These are phyloP conservation scores for Penicillium verhagenii DNA, from an alignment of 495 filamentous ascomycete genomes.

Conservation along the genomic window DNA sequence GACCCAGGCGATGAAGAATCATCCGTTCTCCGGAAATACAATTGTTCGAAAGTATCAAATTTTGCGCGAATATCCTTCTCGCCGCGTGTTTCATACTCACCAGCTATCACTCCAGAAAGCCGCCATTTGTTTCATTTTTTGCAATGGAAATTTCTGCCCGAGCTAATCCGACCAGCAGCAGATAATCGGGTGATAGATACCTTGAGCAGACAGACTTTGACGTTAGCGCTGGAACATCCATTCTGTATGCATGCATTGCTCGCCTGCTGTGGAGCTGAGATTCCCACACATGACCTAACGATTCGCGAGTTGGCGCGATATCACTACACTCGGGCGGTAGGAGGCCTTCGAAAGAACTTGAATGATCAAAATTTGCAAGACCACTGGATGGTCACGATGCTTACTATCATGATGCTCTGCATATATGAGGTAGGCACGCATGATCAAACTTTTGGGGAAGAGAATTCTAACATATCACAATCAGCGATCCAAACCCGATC, in stretches of 20 bases:
- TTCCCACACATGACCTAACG: slow-evolving; percentile 8
- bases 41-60: no score
- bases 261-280: slow-evolving; percentile 23
- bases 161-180: slow-evolving; percentile 18
- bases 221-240: slow-evolving; percentile 9
- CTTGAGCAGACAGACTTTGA: slow-evolving; percentile 11
- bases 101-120: slow-evolving; percentile 14
- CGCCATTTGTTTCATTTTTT: slow-evolving; percentile 20
- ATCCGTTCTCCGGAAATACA: no score
- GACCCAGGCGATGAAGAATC: no score
- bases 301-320: slow-evolving; percentile 8
- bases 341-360: slow-evolving; percentile 8
- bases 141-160: slow-evolving; percentile 14
- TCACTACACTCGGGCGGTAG: slow-evolving; percentile 18
- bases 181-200: slow-evolving; percentile 7
- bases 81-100: not conserved
- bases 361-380: not conserved
- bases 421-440: slow-evolving; percentile 20
- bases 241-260: slow-evolving; percentile 26
- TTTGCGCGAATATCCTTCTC: not conserved
- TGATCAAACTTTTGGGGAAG: not conserved
- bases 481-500: slow-evolving; percentile 16
- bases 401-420: slow-evolving; percentile 21
- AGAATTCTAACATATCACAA: not conserved
- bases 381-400: slow-evolving; percentile 10